Evolutionary conservation across 2,329 filamentous ascomycete genomes (phyloP).

Genomic region (Coniella lustricola): DNA sequence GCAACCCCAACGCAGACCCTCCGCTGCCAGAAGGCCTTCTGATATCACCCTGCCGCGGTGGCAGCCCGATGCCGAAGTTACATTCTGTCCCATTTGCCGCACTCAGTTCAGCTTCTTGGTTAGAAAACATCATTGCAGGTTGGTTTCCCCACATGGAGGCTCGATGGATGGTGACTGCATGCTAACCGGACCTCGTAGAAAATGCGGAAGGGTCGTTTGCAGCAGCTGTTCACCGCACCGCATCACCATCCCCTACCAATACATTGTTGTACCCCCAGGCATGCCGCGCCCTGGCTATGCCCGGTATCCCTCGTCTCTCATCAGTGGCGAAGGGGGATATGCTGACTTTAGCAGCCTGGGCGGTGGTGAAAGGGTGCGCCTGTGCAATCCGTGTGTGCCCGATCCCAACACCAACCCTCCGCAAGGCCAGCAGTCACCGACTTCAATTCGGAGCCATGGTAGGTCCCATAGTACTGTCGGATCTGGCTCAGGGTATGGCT

Average conservation of each 20-base stretch:
- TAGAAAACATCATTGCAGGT: constrained; percentile 89
- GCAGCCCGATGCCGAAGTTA: constrained; percentile 82
- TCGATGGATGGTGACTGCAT: neutral
- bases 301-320: constrained; percentile 33
- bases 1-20: constrained; percentile 4
- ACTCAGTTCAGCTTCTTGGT: constrained; percentile 77
- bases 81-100: constrained; percentile 76
- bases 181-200: constrained; percentile 38
- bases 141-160: constrained; percentile 25
- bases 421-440: constrained; percentile 24
- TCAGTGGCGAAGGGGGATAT: constrained; percentile 34
- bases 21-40: constrained; percentile 16
- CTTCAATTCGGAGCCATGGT: constrained; percentile 29
- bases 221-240: constrained; percentile 84
- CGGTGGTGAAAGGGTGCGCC: constrained; percentile 50
- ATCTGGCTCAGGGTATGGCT: constrained; percentile 1
- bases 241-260: constrained; percentile 90
- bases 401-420: constrained; percentile 54
- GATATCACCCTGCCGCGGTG: constrained; percentile 64
- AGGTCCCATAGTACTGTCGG: constrained; percentile 39
- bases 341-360: constrained; percentile 38
- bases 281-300: constrained; percentile 23
- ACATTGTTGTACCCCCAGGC: constrained; percentile 73
- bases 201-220: constrained; percentile 91
- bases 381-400: constrained; percentile 57